Evolutionary conservation across 176 grass and related monocot genomes (phyloP).

Genomic region (bread wheat (Triticum aestivum)): DNA sequence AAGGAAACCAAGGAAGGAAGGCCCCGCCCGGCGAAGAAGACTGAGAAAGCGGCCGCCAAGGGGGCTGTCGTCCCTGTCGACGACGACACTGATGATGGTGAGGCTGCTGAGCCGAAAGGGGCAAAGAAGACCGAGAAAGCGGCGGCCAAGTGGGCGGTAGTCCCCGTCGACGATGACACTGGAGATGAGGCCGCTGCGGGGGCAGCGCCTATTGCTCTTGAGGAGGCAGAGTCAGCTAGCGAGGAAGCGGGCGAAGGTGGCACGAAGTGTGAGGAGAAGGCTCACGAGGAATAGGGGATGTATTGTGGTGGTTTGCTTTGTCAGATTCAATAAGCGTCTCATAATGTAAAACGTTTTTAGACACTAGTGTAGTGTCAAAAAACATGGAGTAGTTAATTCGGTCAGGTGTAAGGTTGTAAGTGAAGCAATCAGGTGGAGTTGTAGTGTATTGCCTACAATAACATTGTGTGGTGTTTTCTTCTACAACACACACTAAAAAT

Average conservation of each 20-base stretch:
- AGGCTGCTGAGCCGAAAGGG: background rate
- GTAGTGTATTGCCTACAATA: background rate
- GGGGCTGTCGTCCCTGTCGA: slow-evolving; percentile 26
- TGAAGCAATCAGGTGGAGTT: background rate
- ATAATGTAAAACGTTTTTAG: no score
- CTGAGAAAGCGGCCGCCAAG: slow-evolving; percentile 1
- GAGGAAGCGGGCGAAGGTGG: background rate
- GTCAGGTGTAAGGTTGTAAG: background rate
- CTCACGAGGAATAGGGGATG: slow-evolving; percentile 9
- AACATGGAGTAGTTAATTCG: background rate
- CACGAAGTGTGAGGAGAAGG: background rate
- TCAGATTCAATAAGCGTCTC: background rate
- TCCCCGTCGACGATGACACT: slow-evolving; percentile 14
- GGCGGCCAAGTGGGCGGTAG: slow-evolving; percentile 13
- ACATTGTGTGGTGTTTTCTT: background rate
- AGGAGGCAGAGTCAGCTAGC: background rate
- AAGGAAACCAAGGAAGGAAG: slow-evolving; percentile 2
- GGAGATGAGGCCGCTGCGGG: background rate
- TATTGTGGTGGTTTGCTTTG: background rate
- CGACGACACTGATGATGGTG: background rate
- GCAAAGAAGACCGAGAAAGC: slow-evolving; percentile 2
- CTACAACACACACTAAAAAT: no score
- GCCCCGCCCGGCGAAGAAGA: background rate
- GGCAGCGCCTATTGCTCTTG: background rate
- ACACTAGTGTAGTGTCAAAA: no score